These are phyloP conservation scores for Penicilliopsis zonata DNA, from an alignment of 495 filamentous ascomycete species.

Conservation along the genomic window DNA sequence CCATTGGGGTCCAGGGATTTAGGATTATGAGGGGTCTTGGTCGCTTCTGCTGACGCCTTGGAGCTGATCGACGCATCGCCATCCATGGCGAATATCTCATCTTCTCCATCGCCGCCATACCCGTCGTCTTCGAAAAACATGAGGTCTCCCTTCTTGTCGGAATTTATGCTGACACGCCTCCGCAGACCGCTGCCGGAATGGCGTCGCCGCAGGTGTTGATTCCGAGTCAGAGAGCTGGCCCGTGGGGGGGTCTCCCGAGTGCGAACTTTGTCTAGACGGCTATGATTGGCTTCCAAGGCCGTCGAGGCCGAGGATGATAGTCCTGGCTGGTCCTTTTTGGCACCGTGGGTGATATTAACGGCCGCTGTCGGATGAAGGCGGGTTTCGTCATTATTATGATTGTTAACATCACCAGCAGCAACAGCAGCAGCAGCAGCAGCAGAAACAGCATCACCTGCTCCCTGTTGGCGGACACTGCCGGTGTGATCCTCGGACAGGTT, in stretches of 20 bases:
- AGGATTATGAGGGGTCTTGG: slow-evolving; percentile 1
- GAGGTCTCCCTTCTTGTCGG: slow-evolving; percentile 49
- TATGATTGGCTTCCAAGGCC: slow-evolving; percentile 24
- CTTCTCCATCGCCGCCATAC: slow-evolving; percentile 68
- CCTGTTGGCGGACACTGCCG: slow-evolving; percentile 11
- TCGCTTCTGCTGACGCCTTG: no score
- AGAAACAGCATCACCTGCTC: slow-evolving; percentile 5
- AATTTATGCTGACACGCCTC: slow-evolving; percentile 50
- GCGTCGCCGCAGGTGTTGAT: slow-evolving; percentile 37
- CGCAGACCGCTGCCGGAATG: slow-evolving; percentile 73
- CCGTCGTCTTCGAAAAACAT: slow-evolving; percentile 80
- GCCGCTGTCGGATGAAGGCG: slow-evolving; percentile 13
- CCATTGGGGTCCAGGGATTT: background rate
- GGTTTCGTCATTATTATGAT: no score
- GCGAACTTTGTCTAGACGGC: slow-evolving; percentile 20
- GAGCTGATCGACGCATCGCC: slow-evolving; percentile 26
- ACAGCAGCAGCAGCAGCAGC: slow-evolving; percentile 17
- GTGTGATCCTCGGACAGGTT: slow-evolving; percentile 24
- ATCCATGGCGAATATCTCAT: slow-evolving; percentile 67
- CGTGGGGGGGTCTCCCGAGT: slow-evolving; percentile 18
- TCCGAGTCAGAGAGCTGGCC: slow-evolving; percentile 20
- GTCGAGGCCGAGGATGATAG: slow-evolving; percentile 34
- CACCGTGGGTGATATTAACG: slow-evolving; percentile 17
- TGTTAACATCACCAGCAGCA: slow-evolving; percentile 10
- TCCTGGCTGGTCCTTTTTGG: slow-evolving; percentile 14